These are phyloP conservation scores for Didymosphaeria variabile DNA, from an alignment of 2,329 filamentous ascomycete genomes.

Conservation along the genomic window DNA sequence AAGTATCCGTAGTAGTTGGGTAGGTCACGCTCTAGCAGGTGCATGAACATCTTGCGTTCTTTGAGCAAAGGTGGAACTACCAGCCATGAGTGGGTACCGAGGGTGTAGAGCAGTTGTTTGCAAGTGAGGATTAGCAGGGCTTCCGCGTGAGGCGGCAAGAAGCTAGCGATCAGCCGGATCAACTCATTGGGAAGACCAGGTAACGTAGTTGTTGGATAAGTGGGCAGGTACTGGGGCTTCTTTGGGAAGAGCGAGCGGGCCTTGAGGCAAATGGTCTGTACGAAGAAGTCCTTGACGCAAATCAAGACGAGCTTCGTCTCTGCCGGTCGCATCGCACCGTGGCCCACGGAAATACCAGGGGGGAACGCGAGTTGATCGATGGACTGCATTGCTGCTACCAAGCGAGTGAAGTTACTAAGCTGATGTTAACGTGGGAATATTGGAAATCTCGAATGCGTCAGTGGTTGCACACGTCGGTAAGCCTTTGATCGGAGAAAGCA, in stretches of 20 bases:
- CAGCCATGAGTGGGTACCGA: not conserved
- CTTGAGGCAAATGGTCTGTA: not conserved
- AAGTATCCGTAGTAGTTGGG: not conserved
- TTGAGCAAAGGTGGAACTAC: not conserved
- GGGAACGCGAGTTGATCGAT: not conserved
- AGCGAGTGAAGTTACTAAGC: not conserved
- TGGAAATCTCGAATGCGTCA: not conserved
- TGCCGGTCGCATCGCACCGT: constrained; percentile 22
- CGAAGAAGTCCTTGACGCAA: not conserved
- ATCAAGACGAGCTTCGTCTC: not conserved
- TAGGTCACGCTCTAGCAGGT: constrained; percentile 7
- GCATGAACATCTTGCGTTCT: not conserved
- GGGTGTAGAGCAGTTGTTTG: constrained; percentile 2
- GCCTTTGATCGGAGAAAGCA: not conserved
- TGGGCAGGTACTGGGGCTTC: not conserved
- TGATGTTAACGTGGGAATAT: not conserved
- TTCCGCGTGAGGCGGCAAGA: not conserved
- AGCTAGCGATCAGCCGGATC: not conserved
- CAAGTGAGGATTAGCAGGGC: not conserved
- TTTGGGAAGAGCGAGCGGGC: not conserved
- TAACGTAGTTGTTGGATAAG: not conserved
- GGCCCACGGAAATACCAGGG: not conserved
- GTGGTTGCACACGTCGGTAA: not conserved
- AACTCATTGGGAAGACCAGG: not conserved
- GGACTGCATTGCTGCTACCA: not conserved